Base-by-base conservation (phyloP, 768 basidiomycete genomes). In the Hirschioporus abietinus region DNA sequence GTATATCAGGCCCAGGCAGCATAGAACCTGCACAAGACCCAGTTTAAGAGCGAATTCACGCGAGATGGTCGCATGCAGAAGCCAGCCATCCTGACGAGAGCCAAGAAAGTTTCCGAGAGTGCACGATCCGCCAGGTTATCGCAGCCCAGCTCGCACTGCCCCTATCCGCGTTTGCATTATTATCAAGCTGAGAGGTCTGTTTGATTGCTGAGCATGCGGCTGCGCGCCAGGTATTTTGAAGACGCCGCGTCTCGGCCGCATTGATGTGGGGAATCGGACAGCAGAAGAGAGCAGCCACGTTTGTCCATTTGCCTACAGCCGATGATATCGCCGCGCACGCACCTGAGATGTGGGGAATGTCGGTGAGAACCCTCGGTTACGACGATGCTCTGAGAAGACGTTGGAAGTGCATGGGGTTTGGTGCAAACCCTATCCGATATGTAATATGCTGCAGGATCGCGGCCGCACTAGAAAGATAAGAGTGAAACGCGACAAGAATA, bases 191-290 rank as follows among this genome's bases (percentile, higher is more conserved):
- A 12, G 12, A 15, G 42, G 4, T 52, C 2, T 30, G 30, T 30
- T 30, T 30, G 42, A 52, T 52, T 52, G 42, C 42, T 20, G 12
- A 5, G 5, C 42, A 52, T 52, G 42, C 42, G 42, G 42, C 42
- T 52, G 8, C 30, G 27, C 30, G 34, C 18, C 25, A 35, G 36
- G 60, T 65, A 58, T 26, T 35, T 23, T 52, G 34, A 27, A 26
- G 57, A 24, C 30, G 65, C 35, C 35, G 26, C 26, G 17, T 18
- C 26, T 42, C 59, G 57, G 57, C 64, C 63, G 63, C 36, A 34
- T 20, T 52, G 42, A 1, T 52, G 42, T 52, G 12, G 42, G 42
- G 42, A 30, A 30, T 30, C 30, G 8, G 30, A 30, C 30, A 30
- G 30, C 30, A 30, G 30, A 52, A 52, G 42, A 52, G 42, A 15